Percentiles rank a stretch among this genome's conserved stretches.
These are phyloP conservation scores for Neonectria punicea DNA, from an alignment of 2,329 filamentous ascomycete genomes.

Conservation along the genomic window DNA sequence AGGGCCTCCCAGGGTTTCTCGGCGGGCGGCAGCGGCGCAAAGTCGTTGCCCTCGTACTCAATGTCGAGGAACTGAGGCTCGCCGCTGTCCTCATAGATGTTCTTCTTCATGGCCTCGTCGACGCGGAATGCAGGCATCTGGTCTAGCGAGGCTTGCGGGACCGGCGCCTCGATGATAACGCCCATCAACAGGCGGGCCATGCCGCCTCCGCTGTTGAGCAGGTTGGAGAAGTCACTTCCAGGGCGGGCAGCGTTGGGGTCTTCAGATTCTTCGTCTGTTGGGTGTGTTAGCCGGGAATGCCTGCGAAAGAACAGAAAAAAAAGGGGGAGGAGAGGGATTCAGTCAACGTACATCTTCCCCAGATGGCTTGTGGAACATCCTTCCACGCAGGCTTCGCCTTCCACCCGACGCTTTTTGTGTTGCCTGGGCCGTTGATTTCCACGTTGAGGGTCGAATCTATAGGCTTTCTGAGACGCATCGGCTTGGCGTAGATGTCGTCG, in stretches of 20 bases:
- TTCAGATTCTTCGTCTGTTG: not conserved
- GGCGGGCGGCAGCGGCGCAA: not conserved
- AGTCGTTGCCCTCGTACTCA: not conserved
- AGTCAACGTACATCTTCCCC: not conserved
- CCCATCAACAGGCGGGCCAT: not conserved
- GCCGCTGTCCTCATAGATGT: not conserved
- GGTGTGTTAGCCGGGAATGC: not conserved
- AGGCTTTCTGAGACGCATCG: not conserved
- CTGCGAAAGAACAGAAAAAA: not conserved
- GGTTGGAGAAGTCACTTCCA: not conserved
- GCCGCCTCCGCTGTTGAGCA: not conserved
- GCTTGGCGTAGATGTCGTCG: not conserved
- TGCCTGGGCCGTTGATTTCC: not conserved
- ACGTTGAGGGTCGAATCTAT: not conserved
- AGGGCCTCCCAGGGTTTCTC: not conserved
- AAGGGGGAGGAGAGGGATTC: not conserved
- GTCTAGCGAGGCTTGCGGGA: not conserved
- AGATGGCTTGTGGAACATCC: not conserved
- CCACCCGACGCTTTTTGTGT: not conserved
- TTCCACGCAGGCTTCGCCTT: not conserved
- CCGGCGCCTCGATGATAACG: not conserved
- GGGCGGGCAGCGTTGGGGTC: not conserved
- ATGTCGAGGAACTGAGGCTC: not conserved
- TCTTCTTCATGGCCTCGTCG: not conserved
- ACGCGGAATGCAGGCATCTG: not conserved